These are phyloP conservation scores for Irpex rosettiformis DNA, from an alignment of 1,284 basidiomycete genomes.

Conservation along the genomic window DNA sequence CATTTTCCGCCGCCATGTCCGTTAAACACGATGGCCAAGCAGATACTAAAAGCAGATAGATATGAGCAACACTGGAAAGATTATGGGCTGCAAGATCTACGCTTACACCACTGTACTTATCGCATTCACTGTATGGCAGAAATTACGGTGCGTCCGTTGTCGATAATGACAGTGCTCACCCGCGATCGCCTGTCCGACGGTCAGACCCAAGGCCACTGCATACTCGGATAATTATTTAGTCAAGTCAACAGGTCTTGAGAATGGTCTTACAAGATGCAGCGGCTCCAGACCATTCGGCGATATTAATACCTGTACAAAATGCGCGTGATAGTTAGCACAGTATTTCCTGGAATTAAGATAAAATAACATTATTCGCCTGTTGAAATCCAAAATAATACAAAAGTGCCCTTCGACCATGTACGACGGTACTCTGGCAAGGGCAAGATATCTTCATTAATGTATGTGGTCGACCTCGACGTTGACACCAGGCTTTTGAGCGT, in stretches of 20 bases:
- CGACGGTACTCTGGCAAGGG: conserved; percentile 24
- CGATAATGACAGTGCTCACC: conserved; percentile 11
- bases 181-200: conserved; percentile 28
- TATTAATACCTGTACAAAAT: conserved; percentile 26
- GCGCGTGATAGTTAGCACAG: background rate
- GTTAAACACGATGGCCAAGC: conserved; percentile 24
- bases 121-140: conserved; percentile 12
- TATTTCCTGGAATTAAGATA: background rate
- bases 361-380: conserved; percentile 19
- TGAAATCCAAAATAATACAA: conserved; percentile 30
- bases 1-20: conserved; percentile 30
- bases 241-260: background rate
- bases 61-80: background rate
- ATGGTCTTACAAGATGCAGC: conserved; percentile 23
- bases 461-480: conserved; percentile 14
- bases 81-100: no score
- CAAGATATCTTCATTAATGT: conserved; percentile 27
- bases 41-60: conserved; percentile 19
- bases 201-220: conserved; percentile 28
- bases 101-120: conserved; percentile 16
- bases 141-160: background rate
- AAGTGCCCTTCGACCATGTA: conserved; percentile 26
- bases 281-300: conserved; percentile 31
- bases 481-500: background rate
- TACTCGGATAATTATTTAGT: background rate